Evolutionary conservation across 2,329 filamentous ascomycete genomes (phyloP).

Genomic region (Aureobasidium lini): DNA sequence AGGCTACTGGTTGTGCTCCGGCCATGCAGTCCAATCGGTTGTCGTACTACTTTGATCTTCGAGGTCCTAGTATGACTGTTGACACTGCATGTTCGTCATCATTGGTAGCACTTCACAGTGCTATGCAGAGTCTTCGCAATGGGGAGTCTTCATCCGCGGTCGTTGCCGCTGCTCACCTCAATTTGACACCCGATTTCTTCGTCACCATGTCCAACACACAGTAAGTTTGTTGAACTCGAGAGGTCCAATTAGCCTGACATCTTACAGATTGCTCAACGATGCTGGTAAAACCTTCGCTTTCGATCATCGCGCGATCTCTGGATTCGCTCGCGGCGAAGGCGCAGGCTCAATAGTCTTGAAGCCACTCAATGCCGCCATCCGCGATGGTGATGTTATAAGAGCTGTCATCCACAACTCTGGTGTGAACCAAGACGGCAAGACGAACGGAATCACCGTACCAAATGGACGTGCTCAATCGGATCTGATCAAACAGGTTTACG

Average conservation of each 20-base stretch:
- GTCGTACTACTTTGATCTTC: conserved; percentile 32
- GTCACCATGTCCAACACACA: conserved; percentile 22
- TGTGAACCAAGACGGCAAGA: conserved; percentile 33
- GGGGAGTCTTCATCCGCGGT: conserved; percentile 28
- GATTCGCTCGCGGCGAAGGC: conserved; percentile 48
- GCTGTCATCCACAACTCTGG: conserved; percentile 31
- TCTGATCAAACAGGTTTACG: conserved; percentile 32
- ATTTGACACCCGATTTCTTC: conserved; percentile 22
- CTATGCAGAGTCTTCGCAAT: conserved; percentile 23
- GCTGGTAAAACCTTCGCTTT: conserved; percentile 4
- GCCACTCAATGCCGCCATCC: conserved; percentile 35
- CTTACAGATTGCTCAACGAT: conserved; percentile 18
- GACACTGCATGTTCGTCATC: conserved; percentile 42
- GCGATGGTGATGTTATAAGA: conserved; percentile 39
- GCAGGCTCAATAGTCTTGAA: conserved; percentile 46
- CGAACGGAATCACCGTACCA: conserved; percentile 35
- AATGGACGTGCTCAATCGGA: conserved; percentile 29
- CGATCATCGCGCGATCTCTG: conserved; percentile 20
- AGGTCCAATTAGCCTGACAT: not conserved
- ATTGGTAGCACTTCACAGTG: conserved; percentile 30
- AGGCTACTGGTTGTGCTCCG: conserved; percentile 19
- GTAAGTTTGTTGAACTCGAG: conserved; percentile 21
- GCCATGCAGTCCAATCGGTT: conserved; percentile 33
- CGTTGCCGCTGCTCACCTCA: conserved; percentile 21
- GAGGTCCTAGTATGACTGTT: conserved; percentile 36